phyloP scores from a whole-genome alignment of 1,284 basidiomycete species.

The Taiwanofungus camphoratus region DNA sequence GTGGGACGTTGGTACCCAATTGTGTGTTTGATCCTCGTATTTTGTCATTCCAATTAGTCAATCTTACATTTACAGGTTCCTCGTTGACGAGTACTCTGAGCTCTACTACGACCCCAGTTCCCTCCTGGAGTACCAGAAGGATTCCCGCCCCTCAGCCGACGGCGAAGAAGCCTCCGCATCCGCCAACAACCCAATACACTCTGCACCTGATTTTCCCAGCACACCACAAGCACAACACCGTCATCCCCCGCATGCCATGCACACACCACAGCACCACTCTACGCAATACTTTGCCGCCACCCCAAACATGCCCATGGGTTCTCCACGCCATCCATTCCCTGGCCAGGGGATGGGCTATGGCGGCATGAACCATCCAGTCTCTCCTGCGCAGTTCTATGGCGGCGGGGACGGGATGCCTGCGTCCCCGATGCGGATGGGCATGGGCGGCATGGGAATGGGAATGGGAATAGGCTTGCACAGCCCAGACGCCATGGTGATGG shows the following conservation, averaged over 20 bases:
- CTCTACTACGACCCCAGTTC: conserved; percentile 60
- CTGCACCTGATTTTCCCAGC: conserved; percentile 5
- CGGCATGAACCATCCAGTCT: conserved; percentile 12
- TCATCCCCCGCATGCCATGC: conserved; percentile 13
- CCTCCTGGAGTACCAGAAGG: conserved; percentile 36
- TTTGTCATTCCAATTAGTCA: not conserved
- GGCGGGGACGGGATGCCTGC: conserved; percentile 15
- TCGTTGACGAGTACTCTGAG: conserved; percentile 49
- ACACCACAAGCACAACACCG: conserved; percentile 13
- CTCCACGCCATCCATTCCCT: conserved; percentile 28
- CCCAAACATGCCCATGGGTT: conserved; percentile 27
- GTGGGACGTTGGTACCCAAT: conserved; percentile 81
- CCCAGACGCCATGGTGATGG: conserved; percentile 12
- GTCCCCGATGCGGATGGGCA: conserved; percentile 30
- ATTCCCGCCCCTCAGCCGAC: conserved; percentile 16
- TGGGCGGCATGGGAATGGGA: conserved; percentile 21
- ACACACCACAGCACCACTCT: conserved; percentile 4
- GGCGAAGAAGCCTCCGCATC: conserved; percentile 16
- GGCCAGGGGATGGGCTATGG: conserved; percentile 8
- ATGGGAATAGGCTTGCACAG: conserved; percentile 19
- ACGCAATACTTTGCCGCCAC: conserved; percentile 13
- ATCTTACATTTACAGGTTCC: conserved; percentile 39
- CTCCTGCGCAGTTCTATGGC: conserved; percentile 26
- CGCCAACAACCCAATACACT: conserved; percentile 7
- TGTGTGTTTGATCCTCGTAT: conserved; percentile 38